phyloP scores from a whole-genome alignment of 2,329 filamentous ascomycete species.

The Sclerotinia borealis region DNA sequence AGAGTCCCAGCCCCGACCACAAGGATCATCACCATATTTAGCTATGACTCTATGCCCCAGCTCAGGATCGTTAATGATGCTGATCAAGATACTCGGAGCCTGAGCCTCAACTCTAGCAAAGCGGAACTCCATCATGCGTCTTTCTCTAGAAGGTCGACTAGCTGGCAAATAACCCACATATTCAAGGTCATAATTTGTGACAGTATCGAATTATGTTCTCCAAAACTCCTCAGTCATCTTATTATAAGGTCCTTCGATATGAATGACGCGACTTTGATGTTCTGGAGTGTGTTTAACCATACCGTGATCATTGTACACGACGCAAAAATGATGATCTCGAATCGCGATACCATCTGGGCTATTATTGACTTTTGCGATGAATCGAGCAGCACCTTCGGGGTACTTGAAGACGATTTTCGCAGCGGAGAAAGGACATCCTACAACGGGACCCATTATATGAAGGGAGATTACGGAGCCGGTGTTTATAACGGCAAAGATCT shows the following conservation, averaged over 20 bases:
- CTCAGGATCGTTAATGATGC: background rate
- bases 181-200: background rate
- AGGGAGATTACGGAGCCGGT: background rate
- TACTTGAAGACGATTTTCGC: background rate
- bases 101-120: conserved; percentile 17
- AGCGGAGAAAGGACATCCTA: background rate
- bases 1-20: background rate
- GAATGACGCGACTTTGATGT: background rate
- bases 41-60: background rate
- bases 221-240: background rate
- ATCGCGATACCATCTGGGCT: background rate
- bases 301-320: background rate
- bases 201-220: background rate
- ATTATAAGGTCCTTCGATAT: background rate
- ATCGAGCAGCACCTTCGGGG: background rate
- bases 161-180: background rate
- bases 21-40: conserved; percentile 6
- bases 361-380: background rate
- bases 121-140: conserved; percentile 8
- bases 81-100: background rate
- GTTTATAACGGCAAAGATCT: background rate
- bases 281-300: background rate
- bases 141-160: background rate
- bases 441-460: background rate
- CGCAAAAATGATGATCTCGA: background rate